Base-by-base conservation (phyloP, 352 stramenopile genomes). In the Peronospora belbahrii region DNA sequence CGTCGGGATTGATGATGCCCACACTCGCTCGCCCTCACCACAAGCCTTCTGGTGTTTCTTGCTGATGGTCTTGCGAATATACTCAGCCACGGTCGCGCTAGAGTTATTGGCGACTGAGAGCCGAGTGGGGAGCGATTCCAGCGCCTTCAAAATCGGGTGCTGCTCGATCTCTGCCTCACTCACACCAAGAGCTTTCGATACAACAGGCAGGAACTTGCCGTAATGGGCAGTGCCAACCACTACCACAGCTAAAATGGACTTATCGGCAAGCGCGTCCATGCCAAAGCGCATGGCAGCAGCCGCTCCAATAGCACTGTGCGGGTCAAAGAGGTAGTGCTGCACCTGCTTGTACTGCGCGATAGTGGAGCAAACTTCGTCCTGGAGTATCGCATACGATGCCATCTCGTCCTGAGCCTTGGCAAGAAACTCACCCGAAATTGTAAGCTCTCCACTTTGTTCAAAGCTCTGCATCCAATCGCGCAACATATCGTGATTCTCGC, bases 201-300 rank as follows among this genome's bases (percentile, higher is more conserved):
- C 84, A 4, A 97, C 94, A 1, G 88, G 91, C 42, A 97, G 66
- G 59, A 99, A 99, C 73, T 99, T 99, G 57, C 87, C 96, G 52
- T 97, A 96, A 68, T 99, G 95, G 2, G 96, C 96, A 24, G 94
- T 98, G 4, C 95, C 96, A 8, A 99, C 75, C 25, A 96, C 91
- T 6, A 99, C 88, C 2, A 96, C 94, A 0, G 74, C 79, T 11
- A 62, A 63, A 42, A 77, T 52, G 3, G 80, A 62, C 24, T 70
- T 70, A 28, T 74, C 55, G 13, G 82, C 75, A 33, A 95, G 56
- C 4, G 69, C 52, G 0, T 74, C 64, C 42, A 82, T 61, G 13
- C 87, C 68, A 47, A 81, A 86, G 34, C 46, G 79, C 67, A 97
- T 80, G 23, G 94, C 89, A 10, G 94, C 95, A 33, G 70, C 85